A percentile compares a stretch with the other conserved stretches of the same genome.
phyloP scores from a whole-genome alignment of 345 rosid species.

The Viola odorata region DNA sequence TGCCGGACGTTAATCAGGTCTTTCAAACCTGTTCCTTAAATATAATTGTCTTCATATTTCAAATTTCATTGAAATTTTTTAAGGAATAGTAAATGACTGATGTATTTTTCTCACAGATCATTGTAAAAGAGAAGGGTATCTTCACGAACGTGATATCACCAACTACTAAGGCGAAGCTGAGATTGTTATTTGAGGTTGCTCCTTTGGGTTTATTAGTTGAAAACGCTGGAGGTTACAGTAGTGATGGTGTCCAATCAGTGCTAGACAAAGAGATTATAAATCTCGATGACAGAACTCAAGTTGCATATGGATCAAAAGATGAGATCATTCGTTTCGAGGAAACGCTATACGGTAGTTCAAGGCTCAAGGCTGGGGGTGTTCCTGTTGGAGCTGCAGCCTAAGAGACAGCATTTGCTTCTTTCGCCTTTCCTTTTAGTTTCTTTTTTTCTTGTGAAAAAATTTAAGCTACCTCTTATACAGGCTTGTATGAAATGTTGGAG shows the following conservation, averaged over 20 bases:
- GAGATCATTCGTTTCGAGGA: conserved; percentile 93
- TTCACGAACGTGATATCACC: conserved; percentile 92
- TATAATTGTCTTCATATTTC: not conserved
- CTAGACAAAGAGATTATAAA: conserved; percentile 55
- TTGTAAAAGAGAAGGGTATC: conserved; percentile 91
- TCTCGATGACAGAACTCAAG: conserved; percentile 96
- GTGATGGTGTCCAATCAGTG: conserved; percentile 72
- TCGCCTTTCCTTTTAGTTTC: not conserved
- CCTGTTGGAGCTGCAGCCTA: conserved; percentile 34
- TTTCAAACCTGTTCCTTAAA: not conserved
- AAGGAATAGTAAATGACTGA: not conserved
- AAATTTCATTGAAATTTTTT: not conserved
- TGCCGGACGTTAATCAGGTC: conserved; percentile 95
- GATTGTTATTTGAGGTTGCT: conserved; percentile 84
- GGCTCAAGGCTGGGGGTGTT: conserved; percentile 59
- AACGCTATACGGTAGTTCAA: conserved; percentile 75
- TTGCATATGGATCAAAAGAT: conserved; percentile 89
- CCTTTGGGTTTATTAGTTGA: conserved; percentile 74
- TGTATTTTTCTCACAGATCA: conserved; percentile 41
- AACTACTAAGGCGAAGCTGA: conserved; percentile 86
- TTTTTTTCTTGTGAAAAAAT: not conserved
- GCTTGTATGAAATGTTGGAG: conserved; percentile 4
- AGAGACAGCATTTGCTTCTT: not conserved
- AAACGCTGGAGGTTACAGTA: conserved; percentile 90
- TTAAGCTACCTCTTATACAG: not conserved